Base-by-base conservation (phyloP, 768 basidiomycete species). In the Trametes maxima region DNA sequence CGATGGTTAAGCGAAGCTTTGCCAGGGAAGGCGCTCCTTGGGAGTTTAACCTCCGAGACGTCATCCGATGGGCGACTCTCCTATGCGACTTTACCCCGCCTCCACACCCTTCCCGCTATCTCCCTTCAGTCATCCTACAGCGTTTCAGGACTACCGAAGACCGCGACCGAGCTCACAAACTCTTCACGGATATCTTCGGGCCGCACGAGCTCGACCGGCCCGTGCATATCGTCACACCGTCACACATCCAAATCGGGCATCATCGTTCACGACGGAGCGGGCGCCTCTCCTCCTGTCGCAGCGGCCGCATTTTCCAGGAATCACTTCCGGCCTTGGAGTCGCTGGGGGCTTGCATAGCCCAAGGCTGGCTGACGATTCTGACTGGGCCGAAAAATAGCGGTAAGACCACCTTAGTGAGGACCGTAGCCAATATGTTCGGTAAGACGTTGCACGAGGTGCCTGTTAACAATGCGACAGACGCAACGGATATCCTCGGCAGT, bases 11-110 rank as follows among this genome's bases (percentile, higher is more conserved):
- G 53, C 82, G 85, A 19, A 65, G 80, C 2, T 94, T 97, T 71
- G 95, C 84, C 2, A 80, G 84, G 39, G 85, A 89, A 55, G 95
- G 95, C 10, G 81, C 85, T 57, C 97, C 96, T 5, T 99, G 96
- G 96, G 96, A 99, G 71, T 97, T 98, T 79, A 99, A 99, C 72
- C 80, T 99, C 33, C 90, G 96, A 14, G 96, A 99, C 74, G 80
- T 98, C 58, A 84, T 94, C 59, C 85, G 97, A 46, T 97, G 97
- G 95, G 85, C 89, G 36, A 79, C 79, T 0, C 82, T 89, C 40
- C 69, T 86, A 36, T 72, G 70, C 40, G 72, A 54, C 57, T 72
- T 25, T 66, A 76, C 40, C 50, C 59, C 46, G 63, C 69, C 42
- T 60, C 68, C 71, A 28, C 80, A 87, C 69, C 89, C 94, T 3